Evolutionary conservation across 805 yeast species (phyloP).

Genomic region (Suhomyces emberorum): DNA sequence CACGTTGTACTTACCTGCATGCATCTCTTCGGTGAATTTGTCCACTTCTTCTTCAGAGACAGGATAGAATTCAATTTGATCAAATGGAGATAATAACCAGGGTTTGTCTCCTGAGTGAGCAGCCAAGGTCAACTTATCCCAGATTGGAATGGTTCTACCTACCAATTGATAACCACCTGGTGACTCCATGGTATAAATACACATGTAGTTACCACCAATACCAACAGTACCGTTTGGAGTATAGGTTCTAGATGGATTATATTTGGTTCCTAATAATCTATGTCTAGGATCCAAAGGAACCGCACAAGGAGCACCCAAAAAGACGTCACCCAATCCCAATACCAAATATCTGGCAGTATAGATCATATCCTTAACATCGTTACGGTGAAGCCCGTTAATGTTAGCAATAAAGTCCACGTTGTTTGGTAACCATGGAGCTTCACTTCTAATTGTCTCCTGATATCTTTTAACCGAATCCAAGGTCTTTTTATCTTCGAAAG

Average conservation of each 20-base stretch:
- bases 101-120: conserved; percentile 58
- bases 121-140: conserved; percentile 90
- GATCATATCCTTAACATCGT: conserved; percentile 76
- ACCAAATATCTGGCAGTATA: conserved; percentile 90
- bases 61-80: conserved; percentile 92
- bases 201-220: conserved; percentile 98
- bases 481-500: conserved; percentile 89
- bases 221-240: conserved; percentile 98
- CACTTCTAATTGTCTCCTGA: conserved; percentile 86
- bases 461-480: conserved; percentile 87
- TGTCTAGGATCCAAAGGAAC: conserved; percentile 97
- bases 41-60: conserved; percentile 85
- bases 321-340: conserved; percentile 94
- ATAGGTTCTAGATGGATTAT: conserved; percentile 93
- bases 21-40: conserved; percentile 61
- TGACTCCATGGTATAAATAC: conserved; percentile 95
- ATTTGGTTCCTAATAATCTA: conserved; percentile 86
- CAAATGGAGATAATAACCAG: conserved; percentile 90
- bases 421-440: conserved; percentile 98
- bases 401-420: conserved; percentile 93
- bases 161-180: conserved; percentile 98
- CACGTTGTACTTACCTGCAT: conserved; percentile 76
- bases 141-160: conserved; percentile 94
- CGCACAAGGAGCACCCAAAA: conserved; percentile 97
- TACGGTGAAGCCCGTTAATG: conserved; percentile 76